A percentile compares a stretch with the other conserved stretches of the same genome.
Evolutionary conservation across 1,284 basidiomycete genomes (phyloP).

Genomic region (Leccinum subspadiceum): DNA sequence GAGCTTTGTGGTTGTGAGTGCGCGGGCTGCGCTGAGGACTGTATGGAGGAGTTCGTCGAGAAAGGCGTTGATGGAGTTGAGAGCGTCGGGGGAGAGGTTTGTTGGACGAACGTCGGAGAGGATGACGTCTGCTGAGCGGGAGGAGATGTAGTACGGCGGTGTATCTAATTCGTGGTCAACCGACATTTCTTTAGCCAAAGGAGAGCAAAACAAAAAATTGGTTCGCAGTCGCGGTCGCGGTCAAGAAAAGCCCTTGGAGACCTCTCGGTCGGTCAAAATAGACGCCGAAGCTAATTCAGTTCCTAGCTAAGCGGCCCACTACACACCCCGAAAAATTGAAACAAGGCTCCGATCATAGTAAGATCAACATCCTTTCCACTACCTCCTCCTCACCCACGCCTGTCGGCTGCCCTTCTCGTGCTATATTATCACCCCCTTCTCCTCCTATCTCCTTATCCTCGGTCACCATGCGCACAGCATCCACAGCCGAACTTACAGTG

Average conservation of each 20-base stretch:
- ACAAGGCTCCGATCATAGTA: slow-evolving; percentile 9
- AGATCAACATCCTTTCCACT: slow-evolving; percentile 27
- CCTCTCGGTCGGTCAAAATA: background rate
- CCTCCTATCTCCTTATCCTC: background rate
- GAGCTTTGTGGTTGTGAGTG: slow-evolving; percentile 74
- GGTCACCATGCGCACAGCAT: background rate
- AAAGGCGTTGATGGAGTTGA: slow-evolving; percentile 77
- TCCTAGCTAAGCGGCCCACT: slow-evolving; percentile 20
- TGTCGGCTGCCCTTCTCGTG: background rate
- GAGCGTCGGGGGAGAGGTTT: slow-evolving; percentile 71
- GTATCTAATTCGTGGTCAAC: slow-evolving; percentile 14
- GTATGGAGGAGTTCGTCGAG: slow-evolving; percentile 86
- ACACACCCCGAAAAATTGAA: slow-evolving; percentile 6
- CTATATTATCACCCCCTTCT: background rate
- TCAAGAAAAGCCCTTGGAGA: slow-evolving; percentile 5
- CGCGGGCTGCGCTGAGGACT: slow-evolving; percentile 67
- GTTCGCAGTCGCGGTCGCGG: background rate
- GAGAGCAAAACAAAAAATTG: background rate
- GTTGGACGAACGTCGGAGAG: slow-evolving; percentile 90
- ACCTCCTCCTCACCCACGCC: slow-evolving; percentile 25
- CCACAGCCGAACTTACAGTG: background rate
- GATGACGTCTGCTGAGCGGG: slow-evolving; percentile 82
- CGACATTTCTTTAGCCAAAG: slow-evolving; percentile 16
- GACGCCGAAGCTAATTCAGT: background rate
- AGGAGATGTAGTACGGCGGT: slow-evolving; percentile 72